Evolutionary conservation across 108 stramenopile genomes (phyloP).

Genomic region (Stephanodiscus triporus): DNA sequence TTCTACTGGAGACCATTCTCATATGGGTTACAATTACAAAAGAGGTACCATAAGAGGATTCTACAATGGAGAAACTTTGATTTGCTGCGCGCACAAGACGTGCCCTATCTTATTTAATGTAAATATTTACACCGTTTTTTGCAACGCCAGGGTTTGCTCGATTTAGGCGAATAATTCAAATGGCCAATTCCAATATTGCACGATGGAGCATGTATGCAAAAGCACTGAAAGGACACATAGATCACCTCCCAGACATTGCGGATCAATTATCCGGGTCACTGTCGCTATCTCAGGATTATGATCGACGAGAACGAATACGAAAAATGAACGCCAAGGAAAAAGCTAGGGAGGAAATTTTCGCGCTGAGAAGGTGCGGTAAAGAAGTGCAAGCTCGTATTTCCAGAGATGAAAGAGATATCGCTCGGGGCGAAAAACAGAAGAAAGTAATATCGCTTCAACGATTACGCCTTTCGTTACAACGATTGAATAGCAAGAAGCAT

Average conservation of each 20-base stretch:
- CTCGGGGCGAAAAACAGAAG: neutral
- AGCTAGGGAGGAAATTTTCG: neutral
- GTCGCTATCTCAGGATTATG: neutral
- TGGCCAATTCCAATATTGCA: neutral
- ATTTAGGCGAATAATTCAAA: too few species aligned
- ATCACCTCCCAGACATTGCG: neutral
- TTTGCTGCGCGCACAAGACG: too few species aligned
- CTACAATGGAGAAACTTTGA: too few species aligned
- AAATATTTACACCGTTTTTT: too few species aligned
- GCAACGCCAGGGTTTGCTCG: too few species aligned
- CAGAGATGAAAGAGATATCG: too few species aligned
- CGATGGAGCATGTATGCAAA: neutral
- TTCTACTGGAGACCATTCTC: neutral
- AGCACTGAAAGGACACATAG: neutral
- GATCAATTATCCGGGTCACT: neutral
- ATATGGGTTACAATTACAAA: too few species aligned
- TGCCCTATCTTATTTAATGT: too few species aligned
- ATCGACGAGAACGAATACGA: neutral
- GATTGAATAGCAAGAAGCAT: neutral
- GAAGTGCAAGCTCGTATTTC: too few species aligned
- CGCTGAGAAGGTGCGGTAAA: too few species aligned
- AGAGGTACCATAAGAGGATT: too few species aligned
- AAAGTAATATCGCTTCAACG: neutral
- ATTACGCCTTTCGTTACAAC: neutral
- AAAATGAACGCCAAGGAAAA: slow-evolving; percentile 1